A percentile compares a stretch with the other conserved stretches of the same genome.
Evolutionary conservation across 495 filamentous ascomycete species (phyloP).

Genomic region (Penicillium soppii): DNA sequence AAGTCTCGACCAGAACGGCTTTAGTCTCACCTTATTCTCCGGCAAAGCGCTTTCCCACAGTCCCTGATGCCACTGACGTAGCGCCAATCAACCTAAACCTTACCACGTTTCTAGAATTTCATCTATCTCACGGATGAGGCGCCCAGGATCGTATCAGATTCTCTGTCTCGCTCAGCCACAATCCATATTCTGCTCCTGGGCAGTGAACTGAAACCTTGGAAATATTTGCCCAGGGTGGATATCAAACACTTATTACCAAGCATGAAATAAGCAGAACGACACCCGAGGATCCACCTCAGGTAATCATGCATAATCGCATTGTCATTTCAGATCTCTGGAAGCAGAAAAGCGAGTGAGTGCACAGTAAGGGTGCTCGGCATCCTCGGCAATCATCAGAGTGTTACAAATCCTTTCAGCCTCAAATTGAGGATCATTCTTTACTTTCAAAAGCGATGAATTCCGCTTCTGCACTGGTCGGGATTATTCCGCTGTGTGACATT

Average conservation of each 20-base stretch:
- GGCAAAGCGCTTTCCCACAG: neutral
- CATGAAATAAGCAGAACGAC: neutral
- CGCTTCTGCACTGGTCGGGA: no score
- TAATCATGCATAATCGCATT: neutral
- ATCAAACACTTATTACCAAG: neutral
- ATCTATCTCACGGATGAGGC: neutral
- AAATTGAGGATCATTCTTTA: no score
- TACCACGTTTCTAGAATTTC: neutral
- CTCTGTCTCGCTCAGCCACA: neutral
- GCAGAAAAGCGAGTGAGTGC: no score
- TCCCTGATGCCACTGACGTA: neutral
- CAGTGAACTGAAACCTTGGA: neutral
- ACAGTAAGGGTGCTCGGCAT: no score
- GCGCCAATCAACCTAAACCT: neutral
- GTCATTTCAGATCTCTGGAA: neutral
- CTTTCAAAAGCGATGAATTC: no score
- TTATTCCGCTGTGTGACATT: no score
- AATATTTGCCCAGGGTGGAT: neutral
- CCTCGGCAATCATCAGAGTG: no score
- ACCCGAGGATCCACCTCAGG: neutral
- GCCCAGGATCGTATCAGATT: neutral
- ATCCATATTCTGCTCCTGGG: neutral
- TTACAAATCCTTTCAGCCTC: no score
- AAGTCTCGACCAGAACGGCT: neutral
- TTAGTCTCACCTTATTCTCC: neutral